Base-by-base conservation (phyloP, 352 stramenopile species). In the Thraustochytrium striatum region DNA sequence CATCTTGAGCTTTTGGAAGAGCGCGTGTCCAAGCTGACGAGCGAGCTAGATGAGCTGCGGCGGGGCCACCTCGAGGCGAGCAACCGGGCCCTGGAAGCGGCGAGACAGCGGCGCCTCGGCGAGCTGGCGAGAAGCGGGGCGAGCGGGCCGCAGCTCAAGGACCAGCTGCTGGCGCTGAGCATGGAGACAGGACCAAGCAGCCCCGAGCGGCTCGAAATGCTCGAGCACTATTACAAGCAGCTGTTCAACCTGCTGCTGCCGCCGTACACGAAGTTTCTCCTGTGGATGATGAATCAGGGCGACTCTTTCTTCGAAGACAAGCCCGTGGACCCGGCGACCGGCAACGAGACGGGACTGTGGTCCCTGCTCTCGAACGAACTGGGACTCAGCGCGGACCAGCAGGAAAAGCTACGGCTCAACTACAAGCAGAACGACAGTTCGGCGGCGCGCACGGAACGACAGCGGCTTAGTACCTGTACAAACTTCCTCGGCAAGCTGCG, bases 1-100 rank as follows among this genome's bases (percentile, higher is more conserved):
- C 90, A 92, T 68, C 81, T 92, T 1, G 87, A 91, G 83, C 87
- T 89, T 16, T 72, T 92, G 11, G 88, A 92, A 82, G 50, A 75
- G 30, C 43, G 50, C 19, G 65, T 75, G 41, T 75, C 65, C 30
- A 39, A 38, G 11, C 65, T 92, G 13, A 84, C 59, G n/a, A 72
- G 85, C 16, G 83, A 90, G 57, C 88, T 91, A 82, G 88, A 92
- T 84, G 43, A 73, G 9, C 86, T 87, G 30, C 69, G 88, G 30
- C 79, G 88, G 16, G 50, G 72, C 16, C 87, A 91, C 78, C 86
- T 87, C 1, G 72, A 78, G 32, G 32, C 58, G 47, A 84, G 83
- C 8, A 79, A 89, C 7, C 19, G 8, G 21, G 65, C 65, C n/a
- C 44, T 75, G 0, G 41, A 75, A 21, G 65, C 58, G 8, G 41